Evolutionary conservation across 768 basidiomycete genomes (phyloP), one percentile per base, ranked within the genome.

Genomic region (Lactifluus echinatus): DNA sequence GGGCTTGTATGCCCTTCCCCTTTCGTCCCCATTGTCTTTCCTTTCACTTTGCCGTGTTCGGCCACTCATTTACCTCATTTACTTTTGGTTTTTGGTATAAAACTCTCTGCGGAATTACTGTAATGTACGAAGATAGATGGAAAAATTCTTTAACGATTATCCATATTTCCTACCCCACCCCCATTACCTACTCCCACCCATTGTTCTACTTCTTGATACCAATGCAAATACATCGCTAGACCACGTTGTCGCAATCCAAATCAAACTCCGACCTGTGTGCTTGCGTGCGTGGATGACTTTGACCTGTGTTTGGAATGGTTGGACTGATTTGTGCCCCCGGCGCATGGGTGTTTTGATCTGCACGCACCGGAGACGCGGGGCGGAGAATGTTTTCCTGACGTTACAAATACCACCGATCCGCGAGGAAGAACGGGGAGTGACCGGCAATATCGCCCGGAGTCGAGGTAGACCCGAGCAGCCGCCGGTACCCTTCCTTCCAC

Each of bases 31-130:
- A n/a, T 50, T 37, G 37, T 37, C 19, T 34, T 34, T 48, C 12
- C 19, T 1, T 11, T 23, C 24, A 19, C 28, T 8, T 50, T n/a
- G 17, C 15, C 50, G 26, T 15, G 24, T 28, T 26, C 15, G 26
- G 36, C 19, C 50, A 37, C 4, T 37, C 48, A 37, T 37, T 17
- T 33, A 10, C 23, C 33, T 15, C 24, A 7, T 51, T 31, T 39
- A 39, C 40, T 51, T 26, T 52, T 52, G 50, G 50, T 52, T 52
- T 52, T 29, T n/a, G 50, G 42, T 21, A 1, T n/a, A n/a, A n/a
- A n/a, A 51, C 3, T 51, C 39, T 26, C 34, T 39, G 34, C 17
- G 37, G 36, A 39, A n/a, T n/a, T n/a, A n/a, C n/a, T 50, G n/a
- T 39, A 39, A 28, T 50, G 50, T 50, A 50, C 26, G 50, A 50